These are phyloP conservation scores for Podospora fimiseda DNA, from an alignment of 495 filamentous ascomycete species.

Conservation along the genomic window DNA sequence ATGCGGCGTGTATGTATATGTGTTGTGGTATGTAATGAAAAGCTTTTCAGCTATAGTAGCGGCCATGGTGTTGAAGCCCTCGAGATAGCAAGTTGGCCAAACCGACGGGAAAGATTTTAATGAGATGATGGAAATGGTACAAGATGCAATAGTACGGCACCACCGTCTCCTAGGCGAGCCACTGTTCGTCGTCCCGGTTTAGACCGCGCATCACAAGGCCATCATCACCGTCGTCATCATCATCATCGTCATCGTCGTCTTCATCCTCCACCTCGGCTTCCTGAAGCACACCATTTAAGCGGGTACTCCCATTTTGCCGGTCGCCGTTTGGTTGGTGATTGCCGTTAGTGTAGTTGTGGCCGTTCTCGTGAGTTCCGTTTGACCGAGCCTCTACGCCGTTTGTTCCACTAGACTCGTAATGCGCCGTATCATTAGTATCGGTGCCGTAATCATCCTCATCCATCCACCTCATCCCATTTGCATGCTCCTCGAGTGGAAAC, in stretches of 20 bases:
- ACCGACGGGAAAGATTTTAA: background rate
- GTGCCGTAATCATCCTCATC: conserved; percentile 34
- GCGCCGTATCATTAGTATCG: conserved; percentile 9
- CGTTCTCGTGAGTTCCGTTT: conserved; percentile 12
- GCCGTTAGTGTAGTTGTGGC: conserved; percentile 7
- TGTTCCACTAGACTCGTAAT: background rate
- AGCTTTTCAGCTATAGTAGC: too few species aligned
- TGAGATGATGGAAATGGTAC: background rate
- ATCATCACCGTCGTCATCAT: conserved; percentile 36
- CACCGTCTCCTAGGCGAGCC: conserved; percentile 33
- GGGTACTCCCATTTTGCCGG: background rate
- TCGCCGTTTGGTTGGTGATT: background rate
- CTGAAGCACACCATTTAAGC: conserved; percentile 2
- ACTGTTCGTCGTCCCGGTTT: conserved; percentile 45
- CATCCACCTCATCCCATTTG: conserved; percentile 94
- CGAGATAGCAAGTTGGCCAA: too few species aligned
- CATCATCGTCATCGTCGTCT: conserved; percentile 23
- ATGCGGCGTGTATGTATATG: background rate
- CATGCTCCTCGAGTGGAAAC: conserved; percentile 87
- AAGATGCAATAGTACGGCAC: background rate
- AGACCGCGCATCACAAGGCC: conserved; percentile 44
- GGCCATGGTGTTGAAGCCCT: too few species aligned
- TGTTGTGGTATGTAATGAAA: background rate
- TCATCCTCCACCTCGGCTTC: too few species aligned
- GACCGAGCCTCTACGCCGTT: too few species aligned